phyloP scores from a whole-genome alignment of 176 grass and related monocot species.

The Sorghum bicolor region Sorghum_bicolor_NCBIv3 NC_012875.2:51982501-51983000 shows the following conservation, averaged over 20 bases:
- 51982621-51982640: neutral
- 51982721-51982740: too few relatives aligned
- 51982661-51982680: neutral
- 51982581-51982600: neutral
- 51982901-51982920: neutral
- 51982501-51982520: too few relatives aligned
- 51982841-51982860: neutral
- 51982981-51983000: neutral
- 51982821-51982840: neutral
- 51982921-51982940: neutral
- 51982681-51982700: neutral
- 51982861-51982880: too few relatives aligned
- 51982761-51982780: too few relatives aligned
- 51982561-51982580: neutral
- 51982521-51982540: neutral
- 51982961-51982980: conserved; percentile 21
- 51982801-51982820: neutral
- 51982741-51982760: too few relatives aligned
- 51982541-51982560: neutral
- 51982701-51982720: neutral
- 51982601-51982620: neutral
- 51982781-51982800: too few relatives aligned
- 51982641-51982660: conserved; percentile 8
- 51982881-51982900: neutral
- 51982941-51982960: conserved; percentile 13